Conservation (phyloP, 2,329 filamentous ascomycete genomes). For the Chaetothyriales sp. region DNA sequence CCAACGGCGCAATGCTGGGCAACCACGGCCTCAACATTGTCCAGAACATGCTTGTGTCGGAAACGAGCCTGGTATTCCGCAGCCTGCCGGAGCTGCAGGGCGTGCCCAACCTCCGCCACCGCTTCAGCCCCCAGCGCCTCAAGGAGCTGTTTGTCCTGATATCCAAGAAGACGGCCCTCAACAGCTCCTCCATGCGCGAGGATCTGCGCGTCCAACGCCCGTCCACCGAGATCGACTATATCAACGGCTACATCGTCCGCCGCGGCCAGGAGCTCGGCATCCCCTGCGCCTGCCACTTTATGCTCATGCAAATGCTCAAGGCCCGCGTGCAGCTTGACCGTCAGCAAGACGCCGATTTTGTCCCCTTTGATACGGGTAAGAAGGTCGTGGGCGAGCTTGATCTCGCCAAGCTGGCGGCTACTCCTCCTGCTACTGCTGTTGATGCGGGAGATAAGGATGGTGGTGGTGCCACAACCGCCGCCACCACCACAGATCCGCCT, state of each 20-base stretch:
- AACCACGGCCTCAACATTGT: slow-evolving; percentile 51
- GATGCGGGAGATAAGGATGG: no score
- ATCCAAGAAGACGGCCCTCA: slow-evolving; percentile 38
- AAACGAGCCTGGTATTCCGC: slow-evolving; percentile 58
- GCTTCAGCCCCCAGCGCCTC: slow-evolving; percentile 47
- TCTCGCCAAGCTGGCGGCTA: neutral
- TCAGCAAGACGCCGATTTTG: neutral
- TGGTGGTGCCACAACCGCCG: no score
- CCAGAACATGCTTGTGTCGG: slow-evolving; percentile 56
- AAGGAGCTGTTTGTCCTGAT: slow-evolving; percentile 44
- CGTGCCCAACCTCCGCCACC: slow-evolving; percentile 43
- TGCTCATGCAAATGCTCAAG: slow-evolving; percentile 57
- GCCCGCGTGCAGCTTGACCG: slow-evolving; percentile 30
- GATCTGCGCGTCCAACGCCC: slow-evolving; percentile 43
- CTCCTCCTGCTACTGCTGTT: neutral
- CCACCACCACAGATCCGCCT: neutral
- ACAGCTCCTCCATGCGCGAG: slow-evolving; percentile 52
- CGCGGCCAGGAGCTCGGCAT: slow-evolving; percentile 59
- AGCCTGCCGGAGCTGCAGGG: slow-evolving; percentile 57
- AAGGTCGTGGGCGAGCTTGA: neutral
- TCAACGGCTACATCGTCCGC: slow-evolving; percentile 75
- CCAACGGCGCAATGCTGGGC: slow-evolving; percentile 54
- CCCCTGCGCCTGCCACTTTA: slow-evolving; percentile 55
- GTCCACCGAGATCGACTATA: slow-evolving; percentile 62
- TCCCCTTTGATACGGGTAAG: neutral